A percentile compares a stretch with the other conserved stretches of the same genome.
These are phyloP conservation scores for Hemisphaericaspora nanyangensis DNA, from an alignment of 805 yeast species.

Conservation along the genomic window DNA sequence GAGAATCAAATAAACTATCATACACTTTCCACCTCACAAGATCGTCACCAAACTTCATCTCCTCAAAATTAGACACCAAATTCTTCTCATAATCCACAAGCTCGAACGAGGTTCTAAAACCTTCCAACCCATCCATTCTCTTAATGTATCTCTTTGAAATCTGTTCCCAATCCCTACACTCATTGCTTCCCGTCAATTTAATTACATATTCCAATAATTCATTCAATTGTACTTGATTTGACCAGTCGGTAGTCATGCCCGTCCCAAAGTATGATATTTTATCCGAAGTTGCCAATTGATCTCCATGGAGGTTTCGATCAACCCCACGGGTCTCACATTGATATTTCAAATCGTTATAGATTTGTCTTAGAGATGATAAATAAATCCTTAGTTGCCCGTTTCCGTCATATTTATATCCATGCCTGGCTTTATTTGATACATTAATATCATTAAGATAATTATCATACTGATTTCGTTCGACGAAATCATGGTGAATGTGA, in stretches of 20 bases:
- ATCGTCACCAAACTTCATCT: slow-evolving; percentile 17
- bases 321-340: slow-evolving; percentile 36
- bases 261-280: slow-evolving; percentile 15
- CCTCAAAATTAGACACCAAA: slow-evolving; percentile 11
- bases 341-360: slow-evolving; percentile 55
- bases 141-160: slow-evolving; percentile 4
- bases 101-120: slow-evolving; percentile 26
- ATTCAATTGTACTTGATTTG: slow-evolving; percentile 25
- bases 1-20: slow-evolving; percentile 13
- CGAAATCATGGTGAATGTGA: slow-evolving; percentile 48
- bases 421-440: slow-evolving; percentile 2
- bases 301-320: slow-evolving; percentile 1
- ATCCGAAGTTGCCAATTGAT: slow-evolving; percentile 8
- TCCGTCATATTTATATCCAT: slow-evolving; percentile 9
- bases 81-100: slow-evolving; percentile 21
- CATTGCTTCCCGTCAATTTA: slow-evolving; percentile 15
- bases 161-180: slow-evolving; percentile 3
- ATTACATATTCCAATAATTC: slow-evolving; percentile 28
- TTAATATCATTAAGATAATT: slow-evolving; percentile 1
- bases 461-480: slow-evolving; percentile 25
- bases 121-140: slow-evolving; percentile 3
- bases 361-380: slow-evolving; percentile 46
- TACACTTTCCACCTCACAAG: slow-evolving; percentile 18
- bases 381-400: slow-evolving; percentile 22
- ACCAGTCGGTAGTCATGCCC: slow-evolving; percentile 26